A percentile compares a stretch with the other conserved stretches of the same genome.
These are phyloP conservation scores for Lachancea mirantina DNA, from an alignment of 805 yeast species.

Conservation along the genomic window DNA sequence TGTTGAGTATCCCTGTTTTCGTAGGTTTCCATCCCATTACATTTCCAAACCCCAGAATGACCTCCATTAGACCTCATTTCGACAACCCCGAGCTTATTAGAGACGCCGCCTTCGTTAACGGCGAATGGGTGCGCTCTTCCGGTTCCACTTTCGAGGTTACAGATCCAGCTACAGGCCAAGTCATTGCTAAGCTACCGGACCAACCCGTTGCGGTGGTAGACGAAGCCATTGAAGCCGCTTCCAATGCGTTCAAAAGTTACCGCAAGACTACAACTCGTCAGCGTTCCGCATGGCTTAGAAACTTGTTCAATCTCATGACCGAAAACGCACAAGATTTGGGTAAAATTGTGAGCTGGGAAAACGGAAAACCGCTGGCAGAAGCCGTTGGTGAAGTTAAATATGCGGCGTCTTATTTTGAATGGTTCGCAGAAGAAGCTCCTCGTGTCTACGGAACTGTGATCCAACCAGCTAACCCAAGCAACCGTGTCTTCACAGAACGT, in stretches of 20 bases:
- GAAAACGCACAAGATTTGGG: constrained; percentile 54
- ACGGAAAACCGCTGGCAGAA: constrained; percentile 51
- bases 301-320: constrained; percentile 42
- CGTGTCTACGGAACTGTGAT: constrained; percentile 50
- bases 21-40: too few relatives aligned
- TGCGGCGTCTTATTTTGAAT: constrained; percentile 72
- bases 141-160: constrained; percentile 50
- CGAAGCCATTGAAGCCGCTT: constrained; percentile 45
- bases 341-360: constrained; percentile 50
- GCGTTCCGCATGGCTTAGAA: constrained; percentile 45
- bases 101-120: constrained; percentile 62
- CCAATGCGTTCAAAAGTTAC: constrained; percentile 39
- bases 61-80: constrained; percentile 22
- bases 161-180: constrained; percentile 68
- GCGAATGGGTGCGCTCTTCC: constrained; percentile 53
- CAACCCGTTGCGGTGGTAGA: constrained; percentile 55
- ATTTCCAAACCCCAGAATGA: neutral
- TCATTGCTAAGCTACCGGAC: constrained; percentile 53
- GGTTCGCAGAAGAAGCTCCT: constrained; percentile 72
- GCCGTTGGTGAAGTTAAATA: constrained; percentile 50
- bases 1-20: too few relatives aligned
- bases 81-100: constrained; percentile 46
- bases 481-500: constrained; percentile 46
- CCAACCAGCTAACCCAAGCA: constrained; percentile 45
- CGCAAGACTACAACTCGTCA: constrained; percentile 43